These are phyloP conservation scores for Scheffersomyces lignicola DNA, from an alignment of 1,139 yeast species.

Conservation along the genomic window DNA sequence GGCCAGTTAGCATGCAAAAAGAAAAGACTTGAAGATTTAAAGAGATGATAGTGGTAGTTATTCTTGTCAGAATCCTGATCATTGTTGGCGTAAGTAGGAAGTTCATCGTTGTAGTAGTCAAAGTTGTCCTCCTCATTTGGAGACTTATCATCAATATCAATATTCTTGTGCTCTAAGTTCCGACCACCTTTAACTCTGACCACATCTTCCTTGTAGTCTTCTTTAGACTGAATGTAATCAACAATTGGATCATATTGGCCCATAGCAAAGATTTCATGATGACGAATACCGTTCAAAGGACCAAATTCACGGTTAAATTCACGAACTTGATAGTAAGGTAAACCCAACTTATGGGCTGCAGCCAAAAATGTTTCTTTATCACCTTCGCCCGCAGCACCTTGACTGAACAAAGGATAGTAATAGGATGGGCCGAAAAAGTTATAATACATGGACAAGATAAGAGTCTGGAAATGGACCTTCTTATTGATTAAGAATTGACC, in stretches of 20 bases:
- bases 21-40: constrained; percentile 27
- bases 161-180: constrained; percentile 6
- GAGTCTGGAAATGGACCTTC: constrained; percentile 46
- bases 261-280: constrained; percentile 35
- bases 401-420: constrained; percentile 53
- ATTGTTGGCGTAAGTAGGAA: constrained; percentile 23
- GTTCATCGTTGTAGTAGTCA: constrained; percentile 16
- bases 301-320: constrained; percentile 41
- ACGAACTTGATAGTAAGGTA: constrained; percentile 56
- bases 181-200: constrained; percentile 2
- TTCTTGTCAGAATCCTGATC: constrained; percentile 18
- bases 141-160: constrained; percentile 8
- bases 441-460: constrained; percentile 55
- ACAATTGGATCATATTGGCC: constrained; percentile 41
- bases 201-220: constrained; percentile 6
- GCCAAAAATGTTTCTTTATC: constrained; percentile 65
- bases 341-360: constrained; percentile 52
- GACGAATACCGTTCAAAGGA: constrained; percentile 21
- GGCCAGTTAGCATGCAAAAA: constrained; percentile 45
- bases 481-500: constrained; percentile 59
- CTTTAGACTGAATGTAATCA: constrained; percentile 27
- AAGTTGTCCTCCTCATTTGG: constrained; percentile 1
- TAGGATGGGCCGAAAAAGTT: constrained; percentile 55
- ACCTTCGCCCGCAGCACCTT: constrained; percentile 64
- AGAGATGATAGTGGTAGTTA: constrained; percentile 32